Evolutionary conservation across 2,329 filamentous ascomycete species (phyloP).

Genomic region (Ophiobolus disseminans): DNA sequence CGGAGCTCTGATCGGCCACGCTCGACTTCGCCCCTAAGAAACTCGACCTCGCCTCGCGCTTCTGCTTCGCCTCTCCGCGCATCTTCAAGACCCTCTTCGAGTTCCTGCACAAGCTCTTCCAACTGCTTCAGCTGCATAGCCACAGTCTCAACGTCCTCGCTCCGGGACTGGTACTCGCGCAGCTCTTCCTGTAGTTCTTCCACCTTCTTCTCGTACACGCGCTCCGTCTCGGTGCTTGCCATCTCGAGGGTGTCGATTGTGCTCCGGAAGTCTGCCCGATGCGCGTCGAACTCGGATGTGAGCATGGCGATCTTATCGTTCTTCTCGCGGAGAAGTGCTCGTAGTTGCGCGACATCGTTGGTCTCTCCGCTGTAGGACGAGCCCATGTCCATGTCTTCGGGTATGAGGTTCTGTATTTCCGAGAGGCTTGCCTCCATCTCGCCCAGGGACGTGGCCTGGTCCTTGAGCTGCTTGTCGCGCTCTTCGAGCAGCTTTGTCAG

Average conservation of each 20-base stretch:
- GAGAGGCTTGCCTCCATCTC: slow-evolving; percentile 90
- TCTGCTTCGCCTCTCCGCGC: slow-evolving; percentile 93
- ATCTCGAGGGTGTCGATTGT: slow-evolving; percentile 97
- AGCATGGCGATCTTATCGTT: slow-evolving; percentile 95
- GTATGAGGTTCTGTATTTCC: slow-evolving; percentile 80
- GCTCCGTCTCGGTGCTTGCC: slow-evolving; percentile 92
- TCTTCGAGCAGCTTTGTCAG: slow-evolving; percentile 79
- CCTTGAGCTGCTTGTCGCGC: slow-evolving; percentile 84
- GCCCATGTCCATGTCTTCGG: slow-evolving; percentile 58
- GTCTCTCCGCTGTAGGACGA: slow-evolving; percentile 52
- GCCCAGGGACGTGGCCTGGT: slow-evolving; percentile 79
- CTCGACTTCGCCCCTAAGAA: slow-evolving; percentile 92
- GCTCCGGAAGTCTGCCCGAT: slow-evolving; percentile 93
- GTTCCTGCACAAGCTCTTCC: slow-evolving; percentile 93
- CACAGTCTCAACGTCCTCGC: slow-evolving; percentile 89
- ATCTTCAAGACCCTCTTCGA: slow-evolving; percentile 96
- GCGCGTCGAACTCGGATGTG: slow-evolving; percentile 91
- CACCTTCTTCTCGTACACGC: slow-evolving; percentile 93
- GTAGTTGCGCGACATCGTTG: slow-evolving; percentile 77
- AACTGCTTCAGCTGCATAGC: slow-evolving; percentile 92
- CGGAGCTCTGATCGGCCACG: slow-evolving; percentile 85
- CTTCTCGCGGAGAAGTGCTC: slow-evolving; percentile 87
- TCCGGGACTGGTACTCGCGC: slow-evolving; percentile 79
- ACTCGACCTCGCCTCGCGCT: slow-evolving; percentile 93
- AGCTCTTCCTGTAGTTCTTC: slow-evolving; percentile 85